Conservation (phyloP, 495 filamentous ascomycete species). For the Tuber brumale region DNA sequence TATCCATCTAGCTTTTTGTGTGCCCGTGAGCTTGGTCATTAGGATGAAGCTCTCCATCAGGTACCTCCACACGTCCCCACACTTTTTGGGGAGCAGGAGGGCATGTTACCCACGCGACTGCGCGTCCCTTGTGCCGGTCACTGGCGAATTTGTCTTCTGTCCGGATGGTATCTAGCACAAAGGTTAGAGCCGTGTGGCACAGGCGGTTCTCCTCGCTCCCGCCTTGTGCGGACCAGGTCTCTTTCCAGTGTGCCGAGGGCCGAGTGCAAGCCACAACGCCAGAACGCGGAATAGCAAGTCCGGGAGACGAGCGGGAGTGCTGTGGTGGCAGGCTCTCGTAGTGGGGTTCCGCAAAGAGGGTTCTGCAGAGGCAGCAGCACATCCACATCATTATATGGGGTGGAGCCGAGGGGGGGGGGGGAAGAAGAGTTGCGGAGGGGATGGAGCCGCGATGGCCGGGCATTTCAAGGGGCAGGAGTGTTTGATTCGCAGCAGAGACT, state of each 20-base stretch:
- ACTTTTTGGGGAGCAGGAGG: slow-evolving; percentile 25
- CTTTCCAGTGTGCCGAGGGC: slow-evolving; percentile 27
- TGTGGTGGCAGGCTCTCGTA: no score
- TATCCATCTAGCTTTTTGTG: slow-evolving; percentile 10
- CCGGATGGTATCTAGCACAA: slow-evolving; percentile 29
- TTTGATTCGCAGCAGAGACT: no score
- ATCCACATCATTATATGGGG: no score
- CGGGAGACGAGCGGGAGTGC: no score
- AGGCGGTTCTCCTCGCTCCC: slow-evolving; percentile 32
- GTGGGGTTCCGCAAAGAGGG: no score
- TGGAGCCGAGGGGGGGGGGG: no score
- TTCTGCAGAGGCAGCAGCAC: no score
- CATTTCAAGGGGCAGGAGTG: no score
- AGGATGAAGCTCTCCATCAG: slow-evolving; percentile 42
- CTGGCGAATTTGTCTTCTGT: slow-evolving; percentile 38
- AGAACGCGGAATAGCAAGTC: no score
- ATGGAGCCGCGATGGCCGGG: no score
- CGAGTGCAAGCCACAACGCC: no score
- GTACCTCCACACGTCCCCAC: slow-evolving; percentile 41
- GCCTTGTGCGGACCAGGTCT: slow-evolving; percentile 40
- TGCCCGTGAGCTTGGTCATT: slow-evolving; percentile 14
- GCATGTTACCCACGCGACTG: slow-evolving; percentile 37
- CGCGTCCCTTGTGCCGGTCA: slow-evolving; percentile 35
- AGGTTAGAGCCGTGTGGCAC: slow-evolving; percentile 32
- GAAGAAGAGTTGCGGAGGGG: no score